These are phyloP conservation scores for Cicer arietinum DNA, from an alignment of 306 rosid genomes.

Conservation along the genomic window DNA sequence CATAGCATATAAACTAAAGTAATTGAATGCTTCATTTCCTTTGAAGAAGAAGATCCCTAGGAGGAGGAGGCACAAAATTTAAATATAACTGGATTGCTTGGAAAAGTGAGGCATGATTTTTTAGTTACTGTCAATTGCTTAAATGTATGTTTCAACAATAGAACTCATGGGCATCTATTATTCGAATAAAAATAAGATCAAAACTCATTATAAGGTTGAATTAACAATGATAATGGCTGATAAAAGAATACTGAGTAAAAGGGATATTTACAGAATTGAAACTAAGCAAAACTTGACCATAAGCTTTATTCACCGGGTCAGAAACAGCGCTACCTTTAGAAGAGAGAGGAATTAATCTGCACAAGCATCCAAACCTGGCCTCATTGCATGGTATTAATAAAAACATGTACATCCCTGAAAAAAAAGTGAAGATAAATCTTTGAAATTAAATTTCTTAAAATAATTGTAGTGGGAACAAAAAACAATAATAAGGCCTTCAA, in stretches of 20 bases:
- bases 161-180: constrained; percentile 47
- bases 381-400: constrained; percentile 27
- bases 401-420: constrained; percentile 38
- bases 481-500: constrained; percentile 8
- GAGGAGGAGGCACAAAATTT: not conserved
- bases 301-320: constrained; percentile 46
- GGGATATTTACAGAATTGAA: constrained; percentile 66
- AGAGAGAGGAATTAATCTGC: constrained; percentile 48
- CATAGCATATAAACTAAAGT: not conserved
- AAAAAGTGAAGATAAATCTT: constrained; percentile 30
- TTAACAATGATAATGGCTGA: constrained; percentile 41
- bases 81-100: constrained; percentile 6
- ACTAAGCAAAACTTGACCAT: constrained; percentile 45
- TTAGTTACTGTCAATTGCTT: constrained; percentile 34
- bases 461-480: constrained; percentile 16
- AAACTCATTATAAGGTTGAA: constrained; percentile 37
- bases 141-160: constrained; percentile 50
- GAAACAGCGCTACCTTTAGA: constrained; percentile 44
- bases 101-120: constrained; percentile 19
- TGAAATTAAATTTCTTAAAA: constrained; percentile 16
- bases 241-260: constrained; percentile 24
- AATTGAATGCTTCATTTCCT: not conserved
- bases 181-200: constrained; percentile 48
- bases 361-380: constrained; percentile 50
- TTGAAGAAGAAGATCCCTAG: not conserved